Evolutionary conservation across 2,329 filamentous ascomycete species (phyloP).

Genomic region (Thermochaetoides dissita): DNA sequence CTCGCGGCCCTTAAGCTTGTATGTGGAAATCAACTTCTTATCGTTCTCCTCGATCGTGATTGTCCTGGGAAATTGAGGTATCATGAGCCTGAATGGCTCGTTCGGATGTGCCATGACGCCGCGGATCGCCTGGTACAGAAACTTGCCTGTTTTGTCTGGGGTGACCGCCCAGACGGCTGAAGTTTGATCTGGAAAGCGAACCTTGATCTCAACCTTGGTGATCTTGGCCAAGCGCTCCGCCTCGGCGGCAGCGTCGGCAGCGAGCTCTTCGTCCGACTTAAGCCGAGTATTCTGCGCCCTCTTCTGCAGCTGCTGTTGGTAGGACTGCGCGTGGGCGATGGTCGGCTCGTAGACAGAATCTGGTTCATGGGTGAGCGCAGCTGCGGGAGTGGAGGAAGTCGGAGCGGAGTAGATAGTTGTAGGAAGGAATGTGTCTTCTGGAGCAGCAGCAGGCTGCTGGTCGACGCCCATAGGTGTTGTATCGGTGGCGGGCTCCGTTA

Average conservation of each 20-base stretch:
- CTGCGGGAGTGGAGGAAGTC: slow-evolving; percentile 56
- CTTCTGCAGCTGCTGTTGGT: slow-evolving; percentile 52
- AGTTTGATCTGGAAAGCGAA: slow-evolving; percentile 79
- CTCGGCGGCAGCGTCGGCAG: slow-evolving; percentile 51
- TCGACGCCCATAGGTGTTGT: neutral
- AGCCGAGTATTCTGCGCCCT: slow-evolving; percentile 60
- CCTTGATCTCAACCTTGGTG: slow-evolving; percentile 56
- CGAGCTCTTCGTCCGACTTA: slow-evolving; percentile 68
- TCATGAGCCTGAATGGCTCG: slow-evolving; percentile 59
- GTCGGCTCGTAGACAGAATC: slow-evolving; percentile 67
- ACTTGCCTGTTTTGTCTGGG: slow-evolving; percentile 51
- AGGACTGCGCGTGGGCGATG: slow-evolving; percentile 60
- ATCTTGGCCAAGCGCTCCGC: slow-evolving; percentile 52
- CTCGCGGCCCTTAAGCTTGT: slow-evolving; percentile 57
- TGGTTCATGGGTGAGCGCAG: slow-evolving; percentile 51
- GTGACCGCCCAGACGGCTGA: slow-evolving; percentile 60
- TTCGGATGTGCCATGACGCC: slow-evolving; percentile 50
- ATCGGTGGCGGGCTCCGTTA: no score
- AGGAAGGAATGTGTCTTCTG: slow-evolving; percentile 21
- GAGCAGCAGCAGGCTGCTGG: slow-evolving; percentile 6
- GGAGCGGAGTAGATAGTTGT: slow-evolving; percentile 70
- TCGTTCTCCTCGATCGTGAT: slow-evolving; percentile 31
- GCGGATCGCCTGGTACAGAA: slow-evolving; percentile 62
- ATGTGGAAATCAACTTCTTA: slow-evolving; percentile 51
- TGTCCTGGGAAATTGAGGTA: slow-evolving; percentile 35